Evolutionary conservation across 495 filamentous ascomycete species (phyloP), one percentile per base, ranked within the genome.

Genomic region (Jackrogersella multiformis): DNA sequence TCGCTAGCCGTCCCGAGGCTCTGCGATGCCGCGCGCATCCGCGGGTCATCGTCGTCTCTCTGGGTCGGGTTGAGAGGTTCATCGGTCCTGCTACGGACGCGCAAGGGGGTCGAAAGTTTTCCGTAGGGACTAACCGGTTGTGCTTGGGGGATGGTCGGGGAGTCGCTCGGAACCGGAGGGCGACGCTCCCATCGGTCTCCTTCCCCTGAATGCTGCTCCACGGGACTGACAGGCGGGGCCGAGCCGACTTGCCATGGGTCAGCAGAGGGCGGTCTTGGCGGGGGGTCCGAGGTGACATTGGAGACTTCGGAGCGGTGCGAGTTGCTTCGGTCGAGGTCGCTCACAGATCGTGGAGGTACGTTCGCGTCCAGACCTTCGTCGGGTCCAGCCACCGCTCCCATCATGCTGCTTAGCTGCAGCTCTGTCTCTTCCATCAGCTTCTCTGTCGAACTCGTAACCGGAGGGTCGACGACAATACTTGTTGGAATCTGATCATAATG

Each of bases 161-260:
- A 75, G 56, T 75, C 73, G 28, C 44, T 59, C 20, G 56, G 54
- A 20, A 68, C 58, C 3, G 59, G 67, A 30, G 59, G 70, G 5
- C 56, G 67, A 56, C 58, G 73, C 34, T 73, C 73, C 58, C 41
- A 69, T 52, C 44, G 24, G 28, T 73, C 73, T 49, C 52, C 69
- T 42, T 73, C 73, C 53, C 66, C 67, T 44, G 61, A 15, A 6
- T 32, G 58, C 23, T 71, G 64, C 9, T 70, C 67, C 23, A 66
- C 56, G 41, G 66, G 69, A 60, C 62, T 70, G 56, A 67, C 51
- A 35, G 67, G 57, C 68, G 70, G 68, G 46, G 41, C 67, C 39
- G 49, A 64, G 34, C 67, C 67, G 44, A 75, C 48, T 39, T 73
- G 69, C 71, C 71, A 74, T 24, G 71, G 71, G 55, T 74, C 66